These are phyloP conservation scores for Cladosporium sphaerospermum DNA, from an alignment of 2,329 filamentous ascomycete genomes.

Conservation along the genomic window DNA sequence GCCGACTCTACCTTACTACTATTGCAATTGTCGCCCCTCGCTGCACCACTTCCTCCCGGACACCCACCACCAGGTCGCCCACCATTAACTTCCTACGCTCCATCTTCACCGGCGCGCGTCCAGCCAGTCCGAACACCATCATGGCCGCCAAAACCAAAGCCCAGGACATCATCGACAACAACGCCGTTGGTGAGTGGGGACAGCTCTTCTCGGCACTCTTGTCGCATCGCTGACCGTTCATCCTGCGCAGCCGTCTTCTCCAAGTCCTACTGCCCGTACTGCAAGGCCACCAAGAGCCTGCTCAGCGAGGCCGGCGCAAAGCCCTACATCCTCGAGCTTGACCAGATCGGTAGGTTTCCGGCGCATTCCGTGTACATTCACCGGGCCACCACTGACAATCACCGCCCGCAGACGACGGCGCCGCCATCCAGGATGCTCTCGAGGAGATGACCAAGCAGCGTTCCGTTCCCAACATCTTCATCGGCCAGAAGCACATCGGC, in stretches of 20 bases:
- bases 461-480: slow-evolving; percentile 95
- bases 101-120: slow-evolving; percentile 56
- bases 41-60: not conserved
- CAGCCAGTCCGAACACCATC: slow-evolving; percentile 60
- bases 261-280: slow-evolving; percentile 96
- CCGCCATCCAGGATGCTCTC: slow-evolving; percentile 76
- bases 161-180: slow-evolving; percentile 80
- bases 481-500: slow-evolving; percentile 83
- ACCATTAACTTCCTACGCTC: slow-evolving; percentile 64
- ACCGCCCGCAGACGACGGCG: slow-evolving; percentile 62
- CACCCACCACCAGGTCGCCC: slow-evolving; percentile 22
- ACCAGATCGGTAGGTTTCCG: slow-evolving; percentile 64
- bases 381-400: not conserved
- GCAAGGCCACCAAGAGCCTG: slow-evolving; percentile 68
- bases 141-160: slow-evolving; percentile 77
- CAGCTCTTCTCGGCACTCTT: not conserved
- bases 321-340: slow-evolving; percentile 72
- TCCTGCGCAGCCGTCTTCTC: slow-evolving; percentile 73
- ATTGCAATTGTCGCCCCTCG: too few relatives aligned
- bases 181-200: slow-evolving; percentile 64
- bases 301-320: slow-evolving; percentile 66
- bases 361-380: not conserved
- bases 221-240: slow-evolving; percentile 5
- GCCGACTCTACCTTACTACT: too few relatives aligned
- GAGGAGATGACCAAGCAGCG: slow-evolving; percentile 72